A percentile compares a stretch with the other conserved stretches of the same genome.
These are phyloP conservation scores for Starmerella floricola DNA, from an alignment of 805 yeast species.

Conservation along the genomic window DNA sequence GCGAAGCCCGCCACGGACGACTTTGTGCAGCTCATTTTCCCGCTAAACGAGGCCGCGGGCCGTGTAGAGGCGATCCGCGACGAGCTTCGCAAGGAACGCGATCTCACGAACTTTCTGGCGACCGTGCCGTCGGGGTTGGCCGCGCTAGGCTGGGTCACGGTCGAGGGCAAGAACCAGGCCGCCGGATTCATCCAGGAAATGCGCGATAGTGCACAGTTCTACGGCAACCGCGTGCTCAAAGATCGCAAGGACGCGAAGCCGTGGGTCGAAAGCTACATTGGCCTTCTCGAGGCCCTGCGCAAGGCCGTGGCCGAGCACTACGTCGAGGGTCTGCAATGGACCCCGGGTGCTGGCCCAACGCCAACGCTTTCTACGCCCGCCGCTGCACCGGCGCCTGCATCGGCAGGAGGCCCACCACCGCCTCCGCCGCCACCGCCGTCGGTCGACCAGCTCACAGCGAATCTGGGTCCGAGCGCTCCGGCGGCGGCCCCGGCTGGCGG, in stretches of 20 bases:
- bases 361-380: conserved; percentile 11
- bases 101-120: conserved; percentile 57
- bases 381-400: conserved; percentile 31
- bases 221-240: conserved; percentile 83
- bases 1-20: conserved; percentile 47
- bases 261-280: conserved; percentile 64
- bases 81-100: conserved; percentile 48
- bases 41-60: conserved; percentile 52
- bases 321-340: conserved; percentile 79
- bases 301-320: conserved; percentile 65
- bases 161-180: conserved; percentile 43
- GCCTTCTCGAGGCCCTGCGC: conserved; percentile 57
- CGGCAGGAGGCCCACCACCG: conserved; percentile 40
- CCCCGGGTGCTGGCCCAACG: conserved; percentile 30
- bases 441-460: conserved; percentile 42
- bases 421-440: conserved; percentile 90
- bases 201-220: conserved; percentile 84
- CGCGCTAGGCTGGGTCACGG: conserved; percentile 80
- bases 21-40: conserved; percentile 47
- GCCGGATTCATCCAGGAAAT: conserved; percentile 59
- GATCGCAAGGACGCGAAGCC: conserved; percentile 70
- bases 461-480: conserved; percentile 22
- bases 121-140: conserved; percentile 84
- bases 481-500: conserved; percentile 33
- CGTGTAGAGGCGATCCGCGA: conserved; percentile 58